Evolutionary conservation across 2,329 filamentous ascomycete genomes (phyloP), one percentile per base, ranked within the genome.

Genomic region (Tolypocladium guangdongense): DNA sequence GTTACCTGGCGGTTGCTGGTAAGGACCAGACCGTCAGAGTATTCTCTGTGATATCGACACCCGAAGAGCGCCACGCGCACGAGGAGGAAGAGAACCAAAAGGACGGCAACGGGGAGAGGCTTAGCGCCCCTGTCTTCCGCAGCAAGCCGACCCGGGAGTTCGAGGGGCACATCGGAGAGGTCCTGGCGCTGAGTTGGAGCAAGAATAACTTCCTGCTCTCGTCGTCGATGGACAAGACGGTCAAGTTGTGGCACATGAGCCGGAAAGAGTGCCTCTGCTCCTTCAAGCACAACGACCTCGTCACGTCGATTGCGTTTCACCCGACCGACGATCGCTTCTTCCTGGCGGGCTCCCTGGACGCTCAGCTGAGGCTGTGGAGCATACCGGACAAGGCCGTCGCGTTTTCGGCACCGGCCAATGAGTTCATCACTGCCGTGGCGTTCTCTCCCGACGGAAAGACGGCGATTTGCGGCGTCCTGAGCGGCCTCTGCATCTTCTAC

Each of bases 131-230:
- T 2, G 92, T 99, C 1, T 97, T 99, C 65, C 83, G 84, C 58
- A 81, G 82, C 50, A 87, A 88, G 62, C 88, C 91, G 0, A 68
- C 88, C 11, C 81, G 85, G 53, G 87, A 96, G 64, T 96, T 93
- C 59, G 73, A 80, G 52, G 91, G 90, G 5, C 93, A 99, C 65
- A 86, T 82, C 0, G 85, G 87, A 18, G 91, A 95, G 60, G 83
- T 99, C 7, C 73, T 99, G 58, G 92, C 96, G 65, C 69, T 99
- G 55, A 95, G 89, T 67, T 99, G 93, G 93, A 97, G 92, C 74
- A 99, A 97, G 77, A 99, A 99, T 70, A 96, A 95, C 67, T 99
- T 99, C 61, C 71, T 99, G 32, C 76, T 99, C 18, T 96, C 92
- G 4, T 95, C 91, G 0, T 96, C 91, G 0, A 96, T 97, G 90